These are phyloP conservation scores for Capsaspora owczarzaki DNA, from an alignment of 78 protist species.

Conservation along the genomic window DNA sequence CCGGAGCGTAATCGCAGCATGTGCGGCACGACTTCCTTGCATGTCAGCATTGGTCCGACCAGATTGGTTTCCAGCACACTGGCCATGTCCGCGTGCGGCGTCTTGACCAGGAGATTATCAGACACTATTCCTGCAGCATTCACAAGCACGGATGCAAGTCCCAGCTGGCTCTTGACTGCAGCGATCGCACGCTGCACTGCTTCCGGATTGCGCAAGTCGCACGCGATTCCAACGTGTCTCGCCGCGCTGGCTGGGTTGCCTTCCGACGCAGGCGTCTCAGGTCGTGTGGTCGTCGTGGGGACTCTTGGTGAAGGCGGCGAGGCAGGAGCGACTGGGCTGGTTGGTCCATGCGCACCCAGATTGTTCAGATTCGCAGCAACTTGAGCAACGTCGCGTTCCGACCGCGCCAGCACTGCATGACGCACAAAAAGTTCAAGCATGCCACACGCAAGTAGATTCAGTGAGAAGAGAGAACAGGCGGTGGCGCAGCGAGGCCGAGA, in stretches of 20 bases:
- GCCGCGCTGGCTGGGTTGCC: neutral
- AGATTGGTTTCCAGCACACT: neutral
- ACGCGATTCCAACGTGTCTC: neutral
- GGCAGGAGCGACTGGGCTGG: no score
- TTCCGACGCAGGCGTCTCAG: no score
- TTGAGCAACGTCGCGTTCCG: no score
- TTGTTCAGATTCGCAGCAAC: no score
- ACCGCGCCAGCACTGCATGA: no score
- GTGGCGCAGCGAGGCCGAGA: no score
- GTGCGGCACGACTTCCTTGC: neutral
- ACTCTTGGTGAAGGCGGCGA: no score
- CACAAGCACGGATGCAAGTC: neutral
- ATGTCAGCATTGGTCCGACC: neutral
- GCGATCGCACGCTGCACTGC: neutral
- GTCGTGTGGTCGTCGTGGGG: no score
- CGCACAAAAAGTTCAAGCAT: no score
- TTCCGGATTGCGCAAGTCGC: neutral
- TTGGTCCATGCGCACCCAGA: no score
- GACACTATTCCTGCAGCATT: neutral
- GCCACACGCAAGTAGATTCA: no score
- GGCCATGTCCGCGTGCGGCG: neutral
- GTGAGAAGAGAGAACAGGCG: no score
- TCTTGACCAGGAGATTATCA: neutral
- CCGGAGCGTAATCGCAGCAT: neutral
- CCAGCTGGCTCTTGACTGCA: neutral